These are phyloP conservation scores for Datura wrightii DNA, from an alignment of 257 asterid genomes.

Conservation along the genomic window DNA sequence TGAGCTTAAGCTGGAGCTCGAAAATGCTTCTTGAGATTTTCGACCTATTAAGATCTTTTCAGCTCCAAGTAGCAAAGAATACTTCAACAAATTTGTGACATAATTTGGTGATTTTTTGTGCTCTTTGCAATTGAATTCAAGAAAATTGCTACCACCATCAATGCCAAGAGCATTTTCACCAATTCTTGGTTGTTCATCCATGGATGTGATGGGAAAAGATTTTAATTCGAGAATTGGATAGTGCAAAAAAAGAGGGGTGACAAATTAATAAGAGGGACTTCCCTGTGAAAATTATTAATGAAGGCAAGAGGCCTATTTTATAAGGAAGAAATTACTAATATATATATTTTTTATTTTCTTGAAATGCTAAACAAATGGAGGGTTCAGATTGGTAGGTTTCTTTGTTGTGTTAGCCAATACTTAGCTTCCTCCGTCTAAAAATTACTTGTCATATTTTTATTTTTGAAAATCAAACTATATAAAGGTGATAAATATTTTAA, in stretches of 20 bases:
- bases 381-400: slow-evolving; percentile 23
- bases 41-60: slow-evolving; percentile 54
- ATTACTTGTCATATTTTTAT: too few relatives aligned
- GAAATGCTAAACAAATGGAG: slow-evolving; percentile 51
- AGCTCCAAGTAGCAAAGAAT: slow-evolving; percentile 51
- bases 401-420: slow-evolving; percentile 19
- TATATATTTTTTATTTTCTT: slow-evolving; percentile 31
- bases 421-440: neutral
- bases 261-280: slow-evolving; percentile 14
- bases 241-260: slow-evolving; percentile 20
- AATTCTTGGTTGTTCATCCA: slow-evolving; percentile 47
- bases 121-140: slow-evolving; percentile 18
- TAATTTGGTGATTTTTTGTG: slow-evolving; percentile 26
- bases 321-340: slow-evolving; percentile 30
- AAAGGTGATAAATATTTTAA: too few relatives aligned
- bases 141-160: slow-evolving; percentile 37
- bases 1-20: slow-evolving; percentile 29
- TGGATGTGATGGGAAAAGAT: slow-evolving; percentile 38
- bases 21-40: slow-evolving; percentile 35
- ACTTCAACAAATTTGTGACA: slow-evolving; percentile 38
- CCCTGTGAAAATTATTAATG: slow-evolving; percentile 29
- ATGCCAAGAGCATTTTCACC: slow-evolving; percentile 30
- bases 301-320: slow-evolving; percentile 34
- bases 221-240: slow-evolving; percentile 15
- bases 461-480: too few relatives aligned